Evolutionary conservation across 805 yeast species (phyloP).

Genomic region (Citeromyces matritensis): DNA sequence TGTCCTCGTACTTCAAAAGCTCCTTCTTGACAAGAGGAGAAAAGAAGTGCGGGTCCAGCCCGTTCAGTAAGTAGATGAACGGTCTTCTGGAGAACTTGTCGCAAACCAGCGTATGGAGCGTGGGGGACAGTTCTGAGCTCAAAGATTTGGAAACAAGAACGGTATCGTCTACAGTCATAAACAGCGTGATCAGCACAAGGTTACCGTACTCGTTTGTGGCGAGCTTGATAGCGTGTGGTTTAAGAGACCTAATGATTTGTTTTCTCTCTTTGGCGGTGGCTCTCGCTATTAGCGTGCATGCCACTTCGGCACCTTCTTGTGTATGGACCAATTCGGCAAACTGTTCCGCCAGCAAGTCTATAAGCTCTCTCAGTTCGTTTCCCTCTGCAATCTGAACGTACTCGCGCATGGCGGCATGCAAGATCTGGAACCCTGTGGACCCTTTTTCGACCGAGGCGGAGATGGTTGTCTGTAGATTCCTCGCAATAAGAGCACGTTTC

Average conservation of each 20-base stretch:
- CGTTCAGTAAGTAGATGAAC: constrained; percentile 63
- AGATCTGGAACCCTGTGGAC: constrained; percentile 87
- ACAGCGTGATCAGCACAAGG: constrained; percentile 59
- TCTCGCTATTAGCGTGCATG: constrained; percentile 60
- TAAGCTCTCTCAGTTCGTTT: constrained; percentile 62
- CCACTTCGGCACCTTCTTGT: constrained; percentile 87
- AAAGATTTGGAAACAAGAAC: constrained; percentile 68
- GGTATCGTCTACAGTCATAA: constrained; percentile 89
- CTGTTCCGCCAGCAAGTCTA: constrained; percentile 75
- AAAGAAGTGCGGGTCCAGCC: constrained; percentile 71
- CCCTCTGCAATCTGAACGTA: constrained; percentile 59
- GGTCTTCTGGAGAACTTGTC: constrained; percentile 85
- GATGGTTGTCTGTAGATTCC: constrained; percentile 70
- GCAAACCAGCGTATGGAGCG: constrained; percentile 36
- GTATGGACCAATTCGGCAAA: constrained; percentile 93
- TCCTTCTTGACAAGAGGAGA: constrained; percentile 52
- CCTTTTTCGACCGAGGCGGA: constrained; percentile 90
- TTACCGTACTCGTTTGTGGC: constrained; percentile 82
- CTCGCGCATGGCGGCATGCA: constrained; percentile 94
- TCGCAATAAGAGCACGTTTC: constrained; percentile 59
- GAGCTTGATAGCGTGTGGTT: constrained; percentile 60
- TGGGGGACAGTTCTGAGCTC: constrained; percentile 35
- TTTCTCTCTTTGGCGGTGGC: constrained; percentile 93
- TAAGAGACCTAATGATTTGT: constrained; percentile 52
- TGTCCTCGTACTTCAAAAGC: constrained; percentile 40